Percentiles rank a stretch among this genome's conserved stretches.
Evolutionary conservation across 208 protist genomes (phyloP).

Genomic region (Leishmania martiniquensis): DNA sequence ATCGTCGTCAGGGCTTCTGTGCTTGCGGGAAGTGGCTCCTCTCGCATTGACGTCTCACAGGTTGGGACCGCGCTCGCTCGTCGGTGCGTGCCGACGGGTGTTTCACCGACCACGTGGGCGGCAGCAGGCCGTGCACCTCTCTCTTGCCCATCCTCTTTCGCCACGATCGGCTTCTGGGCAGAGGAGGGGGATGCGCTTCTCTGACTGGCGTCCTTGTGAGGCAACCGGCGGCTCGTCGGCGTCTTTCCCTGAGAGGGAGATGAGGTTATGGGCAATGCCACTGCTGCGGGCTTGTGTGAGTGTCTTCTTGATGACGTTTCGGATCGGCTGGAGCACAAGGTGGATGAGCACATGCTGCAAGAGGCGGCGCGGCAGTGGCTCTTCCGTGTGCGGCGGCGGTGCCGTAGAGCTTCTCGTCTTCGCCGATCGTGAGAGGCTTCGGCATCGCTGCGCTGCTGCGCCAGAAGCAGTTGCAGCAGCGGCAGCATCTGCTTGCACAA

Average conservation of each 20-base stretch:
- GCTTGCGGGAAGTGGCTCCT: neutral
- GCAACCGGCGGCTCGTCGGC: neutral
- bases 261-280: neutral
- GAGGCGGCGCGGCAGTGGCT: neutral
- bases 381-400: neutral
- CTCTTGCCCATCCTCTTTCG: neutral
- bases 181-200: neutral
- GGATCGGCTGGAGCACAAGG: neutral
- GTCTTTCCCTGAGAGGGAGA: neutral
- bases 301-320: neutral
- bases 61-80: neutral
- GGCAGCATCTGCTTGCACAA: conserved; percentile 31
- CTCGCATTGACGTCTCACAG: conserved; percentile 1
- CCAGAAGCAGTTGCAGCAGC: conserved; percentile 24
- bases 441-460: conserved; percentile 6
- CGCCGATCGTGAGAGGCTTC: neutral
- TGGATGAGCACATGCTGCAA: neutral
- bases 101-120: neutral
- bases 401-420: neutral
- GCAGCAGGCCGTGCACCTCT: neutral
- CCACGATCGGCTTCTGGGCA: neutral
- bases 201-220: neutral
- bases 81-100: neutral
- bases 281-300: neutral
- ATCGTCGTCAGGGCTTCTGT: neutral